Evolutionary conservation across 139 green algal species (phyloP).

Genomic region (Yamagishiella unicocca): DNA sequence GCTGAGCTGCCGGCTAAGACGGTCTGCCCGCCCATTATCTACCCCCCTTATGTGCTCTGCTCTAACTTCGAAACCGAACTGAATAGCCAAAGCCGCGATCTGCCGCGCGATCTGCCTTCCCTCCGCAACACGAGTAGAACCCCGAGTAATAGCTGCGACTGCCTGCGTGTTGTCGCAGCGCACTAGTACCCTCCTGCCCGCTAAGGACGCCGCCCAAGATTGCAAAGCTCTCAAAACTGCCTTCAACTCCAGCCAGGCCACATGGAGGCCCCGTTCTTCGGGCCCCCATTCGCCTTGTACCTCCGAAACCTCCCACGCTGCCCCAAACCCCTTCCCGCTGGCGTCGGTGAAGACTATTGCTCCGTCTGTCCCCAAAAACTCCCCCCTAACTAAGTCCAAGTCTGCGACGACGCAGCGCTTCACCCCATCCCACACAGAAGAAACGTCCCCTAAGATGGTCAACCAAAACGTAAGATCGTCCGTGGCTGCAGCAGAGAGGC

Average conservation of each 20-base stretch:
- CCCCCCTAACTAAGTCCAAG: constrained; percentile 6
- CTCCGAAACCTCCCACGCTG: not conserved
- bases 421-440: not conserved
- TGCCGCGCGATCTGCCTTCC: not conserved
- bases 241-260: constrained; percentile 30
- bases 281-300: not conserved
- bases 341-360: constrained; percentile 41
- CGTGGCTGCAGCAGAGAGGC: not conserved
- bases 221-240: not conserved
- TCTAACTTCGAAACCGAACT: not conserved
- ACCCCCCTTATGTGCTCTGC: not conserved
- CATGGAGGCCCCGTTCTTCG: not conserved
- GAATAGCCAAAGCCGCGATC: not conserved
- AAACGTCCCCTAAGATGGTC: not conserved
- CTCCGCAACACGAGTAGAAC: not conserved
- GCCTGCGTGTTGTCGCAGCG: constrained; percentile 36
- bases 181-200: not conserved
- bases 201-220: not conserved
- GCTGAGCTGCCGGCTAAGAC: not conserved
- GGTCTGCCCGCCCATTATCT: not conserved
- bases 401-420: not conserved
- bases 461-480: constrained; percentile 24
- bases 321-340: constrained; percentile 7
- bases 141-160: constrained; percentile 1
- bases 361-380: not conserved